Conservation (phyloP, 345 rosid genomes). For the Crucihimalaya himalaica region DNA sequence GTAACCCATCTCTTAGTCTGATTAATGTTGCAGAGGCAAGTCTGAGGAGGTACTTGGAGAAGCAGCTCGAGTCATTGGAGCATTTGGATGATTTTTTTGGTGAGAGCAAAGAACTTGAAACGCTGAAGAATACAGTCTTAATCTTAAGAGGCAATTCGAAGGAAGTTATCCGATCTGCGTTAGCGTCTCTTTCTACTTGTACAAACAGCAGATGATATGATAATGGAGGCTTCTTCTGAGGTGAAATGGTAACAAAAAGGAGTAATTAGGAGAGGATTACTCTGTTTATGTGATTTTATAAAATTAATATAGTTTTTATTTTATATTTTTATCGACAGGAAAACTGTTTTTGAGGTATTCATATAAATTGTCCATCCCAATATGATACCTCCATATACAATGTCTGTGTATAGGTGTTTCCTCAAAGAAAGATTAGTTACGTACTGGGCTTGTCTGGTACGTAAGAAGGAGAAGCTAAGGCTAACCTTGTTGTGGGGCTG, state of each 20-base stretch:
- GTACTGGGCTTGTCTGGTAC: no score
- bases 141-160: constrained; percentile 49
- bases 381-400: no score
- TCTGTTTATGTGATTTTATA: constrained; percentile 17
- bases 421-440: no score
- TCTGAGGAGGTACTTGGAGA: constrained; percentile 62
- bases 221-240: neutral
- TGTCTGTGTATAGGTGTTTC: no score
- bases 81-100: constrained; percentile 32
- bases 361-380: neutral
- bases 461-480: no score
- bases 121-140: constrained; percentile 50
- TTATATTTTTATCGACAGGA: neutral
- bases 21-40: constrained; percentile 69
- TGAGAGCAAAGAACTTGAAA: constrained; percentile 37
- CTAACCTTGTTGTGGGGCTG: no score
- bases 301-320: neutral
- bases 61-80: constrained; percentile 50
- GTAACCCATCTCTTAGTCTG: constrained; percentile 63
- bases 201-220: constrained; percentile 33
- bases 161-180: constrained; percentile 55
- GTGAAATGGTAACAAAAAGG: neutral
- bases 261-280: constrained; percentile 6
- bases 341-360: neutral
- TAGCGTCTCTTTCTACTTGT: constrained; percentile 46